Base-by-base conservation (phyloP, 2,329 filamentous ascomycete species). In the Alternaria arborescens region DNA sequence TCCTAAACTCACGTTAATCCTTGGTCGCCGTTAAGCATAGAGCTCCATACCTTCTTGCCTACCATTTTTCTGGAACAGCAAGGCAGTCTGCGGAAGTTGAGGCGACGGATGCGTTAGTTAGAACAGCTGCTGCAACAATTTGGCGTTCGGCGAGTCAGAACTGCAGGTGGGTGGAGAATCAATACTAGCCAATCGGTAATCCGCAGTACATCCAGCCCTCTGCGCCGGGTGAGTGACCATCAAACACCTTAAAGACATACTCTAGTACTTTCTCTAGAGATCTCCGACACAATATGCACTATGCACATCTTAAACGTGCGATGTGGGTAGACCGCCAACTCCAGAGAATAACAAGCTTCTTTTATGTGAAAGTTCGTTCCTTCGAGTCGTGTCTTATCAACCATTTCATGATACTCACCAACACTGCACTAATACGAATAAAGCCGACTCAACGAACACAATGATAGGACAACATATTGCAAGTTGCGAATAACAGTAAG, bases 131-230 rank as follows among this genome's bases (percentile, higher is more conserved):
- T 55, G 64, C 69, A 75, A 73, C 69, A 73, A 67, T 71, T 73
- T 74, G 65, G 71, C 63, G 60, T 64, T 61, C 46, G 63, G 69
- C 71, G 73, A 72, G 70, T 73, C 71, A 65, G 50, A 46, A 46
- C 16, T 38, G 46, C 40, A 41, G 24, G 46, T 12, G 18, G 22
- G 60, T 58, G 48, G 61, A 58, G 56, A 62, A 57, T 52, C 50
- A 59, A 58, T 53, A 24, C 51, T 40, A 59, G 57, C 72, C 71
- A 73, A 73, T 74, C 67, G 71, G 71, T 67, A 65, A 66, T 71
- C 64, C 67, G 67, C 71, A 71, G 54, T 44, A 61, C 53, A 52
- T 26, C 7, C 24, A 56, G 42, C 41, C 43, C 36, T 16, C 50
- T 24, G 36, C 12, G n/a, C 32, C 51, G 42, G 66, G 66, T 71